Evolutionary conservation across 805 yeast genomes (phyloP).

Genomic region (Tetrapisispora taiwanensis): DNA sequence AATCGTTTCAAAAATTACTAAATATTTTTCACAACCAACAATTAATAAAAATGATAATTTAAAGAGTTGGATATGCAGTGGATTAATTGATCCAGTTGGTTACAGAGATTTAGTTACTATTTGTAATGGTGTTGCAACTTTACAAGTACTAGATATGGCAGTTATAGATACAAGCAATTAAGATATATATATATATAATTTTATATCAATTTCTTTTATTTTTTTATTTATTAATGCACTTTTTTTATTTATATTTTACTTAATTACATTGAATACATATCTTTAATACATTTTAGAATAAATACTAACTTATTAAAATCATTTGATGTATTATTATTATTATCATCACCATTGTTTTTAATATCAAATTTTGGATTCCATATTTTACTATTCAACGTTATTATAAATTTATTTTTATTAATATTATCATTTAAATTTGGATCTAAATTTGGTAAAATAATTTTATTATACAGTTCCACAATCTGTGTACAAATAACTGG

Average conservation of each 20-base stretch:
- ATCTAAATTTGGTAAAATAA: slow-evolving; percentile 14
- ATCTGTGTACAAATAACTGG: slow-evolving; percentile 40
- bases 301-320: slow-evolving; percentile 41
- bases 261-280: slow-evolving; percentile 19
- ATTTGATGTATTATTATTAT: neutral
- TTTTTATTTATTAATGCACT: no score
- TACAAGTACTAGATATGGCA: slow-evolving; percentile 80
- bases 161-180: slow-evolving; percentile 46
- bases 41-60: slow-evolving; percentile 32
- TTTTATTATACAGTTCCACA: slow-evolving; percentile 26
- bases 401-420: slow-evolving; percentile 19
- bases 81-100: slow-evolving; percentile 77
- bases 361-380: slow-evolving; percentile 30
- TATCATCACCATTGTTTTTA: slow-evolving; percentile 17
- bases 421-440: slow-evolving; percentile 5
- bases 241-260: no score
- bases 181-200: neutral
- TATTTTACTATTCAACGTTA: slow-evolving; percentile 39
- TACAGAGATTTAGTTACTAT: slow-evolving; percentile 61
- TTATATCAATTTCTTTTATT: neutral
- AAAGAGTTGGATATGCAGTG: slow-evolving; percentile 44
- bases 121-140: slow-evolving; percentile 46
- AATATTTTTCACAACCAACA: slow-evolving; percentile 36
- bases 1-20: slow-evolving; percentile 34
- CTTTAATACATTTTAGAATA: slow-evolving; percentile 29